Evolutionary conservation across 2,329 filamentous ascomycete species (phyloP), one percentile per base, ranked within the genome.

Genomic region (Apiospora pterosperma): DNA sequence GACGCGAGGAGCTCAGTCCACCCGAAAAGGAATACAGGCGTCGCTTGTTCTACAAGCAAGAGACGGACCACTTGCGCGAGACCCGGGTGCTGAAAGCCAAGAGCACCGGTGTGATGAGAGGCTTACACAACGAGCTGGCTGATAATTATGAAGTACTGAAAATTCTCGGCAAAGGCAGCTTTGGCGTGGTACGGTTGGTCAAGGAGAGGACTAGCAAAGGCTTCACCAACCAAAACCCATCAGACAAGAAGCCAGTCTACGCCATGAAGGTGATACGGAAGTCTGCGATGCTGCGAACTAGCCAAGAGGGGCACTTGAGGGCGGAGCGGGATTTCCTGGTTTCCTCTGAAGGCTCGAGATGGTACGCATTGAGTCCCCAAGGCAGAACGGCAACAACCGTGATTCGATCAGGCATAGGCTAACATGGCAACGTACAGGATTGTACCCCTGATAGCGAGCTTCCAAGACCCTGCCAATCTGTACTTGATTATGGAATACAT

Each of bases 401-500:
- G 28, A n/a, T 19, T 23, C 5, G 5, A 31, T 52, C 23, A 58
- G 23, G 11, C 7, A 38, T 25, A 14, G 31, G 21, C 52, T 44
- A 19, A 44, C 7, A 48, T 3, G 34, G 68, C 38, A 67, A 12
- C 12, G 42, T 14, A 1, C 61, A 90, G 87, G 95, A 89, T 97
- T 59, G 92, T 98, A 2, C 92, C 94, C 0, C 81, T 99, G 39
- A 85, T 97, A 61, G 85, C 92, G 61, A 96, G 93, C 73, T 98
- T 98, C 69, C 93, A 98, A 76, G 96, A 98, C 75, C 81, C 86
- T 39, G 85, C 86, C 48, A 92, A 92, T 70, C 83, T 99, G 6
- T 98, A 98, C 72, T 86, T 99, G 6, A 91, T 97, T 62, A 97
- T 98, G 93, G 94, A 98, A 66, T 99, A 97, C 74, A 97, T 97